phyloP scores from a whole-genome alignment of 495 filamentous ascomycete species.

The Astrothelium subdiscretum region DNA sequence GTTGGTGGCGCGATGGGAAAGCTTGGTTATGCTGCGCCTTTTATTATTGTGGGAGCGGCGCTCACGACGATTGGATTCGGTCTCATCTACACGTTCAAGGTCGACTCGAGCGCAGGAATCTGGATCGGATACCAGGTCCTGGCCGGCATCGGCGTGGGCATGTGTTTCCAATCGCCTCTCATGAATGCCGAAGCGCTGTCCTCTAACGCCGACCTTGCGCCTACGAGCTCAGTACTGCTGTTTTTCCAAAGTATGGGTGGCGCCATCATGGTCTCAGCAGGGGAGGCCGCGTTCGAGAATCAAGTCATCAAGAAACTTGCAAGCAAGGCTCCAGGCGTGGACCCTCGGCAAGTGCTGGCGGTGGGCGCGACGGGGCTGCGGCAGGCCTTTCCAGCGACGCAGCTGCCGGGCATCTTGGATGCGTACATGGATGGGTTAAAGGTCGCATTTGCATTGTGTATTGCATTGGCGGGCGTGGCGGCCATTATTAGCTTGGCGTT shows the following conservation, averaged over 20 bases:
- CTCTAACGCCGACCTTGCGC: background rate
- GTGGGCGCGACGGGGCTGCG: background rate
- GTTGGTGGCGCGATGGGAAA: conserved; percentile 1
- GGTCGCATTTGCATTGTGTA: conserved; percentile 32
- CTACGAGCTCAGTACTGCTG: background rate
- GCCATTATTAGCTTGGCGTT: background rate
- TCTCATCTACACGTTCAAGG: conserved; percentile 16
- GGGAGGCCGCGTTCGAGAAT: background rate
- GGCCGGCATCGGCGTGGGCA: background rate
- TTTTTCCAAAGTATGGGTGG: conserved; percentile 2
- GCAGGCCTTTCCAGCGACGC: conserved; percentile 12
- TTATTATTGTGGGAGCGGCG: conserved; percentile 14
- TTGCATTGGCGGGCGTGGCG: conserved; percentile 14
- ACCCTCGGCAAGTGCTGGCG: background rate
- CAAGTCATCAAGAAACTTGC: background rate
- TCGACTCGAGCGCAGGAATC: background rate
- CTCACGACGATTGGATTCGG: conserved; percentile 11
- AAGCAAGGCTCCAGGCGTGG: background rate
- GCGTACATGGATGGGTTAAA: conserved; percentile 51
- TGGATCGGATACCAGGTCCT: conserved; percentile 11
- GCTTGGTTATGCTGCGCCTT: background rate
- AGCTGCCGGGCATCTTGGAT: conserved; percentile 38
- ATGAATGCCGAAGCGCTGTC: background rate
- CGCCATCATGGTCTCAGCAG: conserved; percentile 1
- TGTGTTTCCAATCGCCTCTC: background rate